These are phyloP conservation scores for Suillus clintonianus DNA, from an alignment of 768 basidiomycete genomes.

Conservation along the genomic window DNA sequence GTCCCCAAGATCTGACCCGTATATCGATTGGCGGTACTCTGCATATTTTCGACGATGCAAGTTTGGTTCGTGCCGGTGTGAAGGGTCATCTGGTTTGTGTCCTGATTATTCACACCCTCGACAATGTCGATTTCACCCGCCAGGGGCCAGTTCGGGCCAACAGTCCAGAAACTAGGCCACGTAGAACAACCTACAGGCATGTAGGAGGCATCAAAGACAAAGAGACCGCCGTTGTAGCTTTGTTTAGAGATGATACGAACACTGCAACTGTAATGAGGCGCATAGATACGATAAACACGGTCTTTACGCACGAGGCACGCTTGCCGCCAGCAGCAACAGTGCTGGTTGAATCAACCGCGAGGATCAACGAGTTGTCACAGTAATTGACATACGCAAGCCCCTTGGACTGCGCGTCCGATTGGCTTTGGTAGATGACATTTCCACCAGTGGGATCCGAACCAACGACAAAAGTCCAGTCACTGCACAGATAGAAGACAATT, in stretches of 20 bases:
- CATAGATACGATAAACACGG: background rate
- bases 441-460: slow-evolving; percentile 70
- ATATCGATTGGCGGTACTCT: slow-evolving; percentile 12
- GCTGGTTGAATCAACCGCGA: slow-evolving; percentile 64
- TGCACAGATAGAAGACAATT: slow-evolving; percentile 26
- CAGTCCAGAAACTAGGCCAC: slow-evolving; percentile 63
- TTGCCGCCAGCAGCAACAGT: slow-evolving; percentile 49
- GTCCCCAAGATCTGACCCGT: slow-evolving; percentile 21
- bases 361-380: slow-evolving; percentile 51
- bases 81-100: slow-evolving; percentile 63
- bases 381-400: slow-evolving; percentile 63
- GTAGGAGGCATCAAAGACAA: slow-evolving; percentile 68
- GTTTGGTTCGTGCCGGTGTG: slow-evolving; percentile 54
- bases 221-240: slow-evolving; percentile 61
- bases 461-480: slow-evolving; percentile 69
- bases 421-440: slow-evolving; percentile 58
- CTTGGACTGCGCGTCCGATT: slow-evolving; percentile 47
- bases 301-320: slow-evolving; percentile 49
- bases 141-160: slow-evolving; percentile 53
- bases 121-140: slow-evolving; percentile 72
- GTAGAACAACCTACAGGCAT: slow-evolving; percentile 73
- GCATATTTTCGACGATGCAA: slow-evolving; percentile 21
- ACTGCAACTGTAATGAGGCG: slow-evolving; percentile 33
- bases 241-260: slow-evolving; percentile 69
- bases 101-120: slow-evolving; percentile 67